Evolutionary conservation across 140 eudicot genomes (phyloP), one percentile per base, ranked within the genome.

Genomic region (Ambrosia hybrid): DNA sequence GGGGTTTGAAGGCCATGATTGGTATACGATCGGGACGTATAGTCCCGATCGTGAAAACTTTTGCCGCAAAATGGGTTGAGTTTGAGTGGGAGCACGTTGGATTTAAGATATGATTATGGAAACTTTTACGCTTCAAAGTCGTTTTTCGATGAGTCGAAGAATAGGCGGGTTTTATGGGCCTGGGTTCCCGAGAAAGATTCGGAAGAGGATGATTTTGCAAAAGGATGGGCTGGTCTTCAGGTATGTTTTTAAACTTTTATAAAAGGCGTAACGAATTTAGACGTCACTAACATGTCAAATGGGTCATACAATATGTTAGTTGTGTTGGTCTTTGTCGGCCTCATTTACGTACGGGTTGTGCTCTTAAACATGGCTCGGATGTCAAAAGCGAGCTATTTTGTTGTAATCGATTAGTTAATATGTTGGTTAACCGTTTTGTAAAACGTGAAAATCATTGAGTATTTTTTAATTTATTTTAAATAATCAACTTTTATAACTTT

Each of bases 141-240:
- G 3, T 91, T 91, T 57, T 91, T 68, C 56, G 96, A 91, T 45
- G 68, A 80, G 38, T 67, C 65, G 2, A 79, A 59, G 33, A 78
- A 79, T 2, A 70, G 97, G 43, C 83, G 96, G 74, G 76, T 91
- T 17, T 49, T 86, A 17, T 89, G 88, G 91, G 96, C 84, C 0
- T 91, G 97, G 97, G 64, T 87, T n/a, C 82, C 81, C 21, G 98
- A 91, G 65, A 78, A 91, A 1, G 77, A 80, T 7, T 77, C 74
- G 14, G 52, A 67, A 66, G 68, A 52, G 10, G 80, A 73, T 61
- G 88, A 83, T 70, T 57, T 86, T 17, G 65, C 46, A 15, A 84
- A 79, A 51, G 96, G 96, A 37, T 91, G 97, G 96, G 72, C 96
- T 7, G 96, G 96, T 0, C 76, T 91, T 76, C 96, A 88, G 92